These are phyloP conservation scores for Pyronema domesticum DNA, from an alignment of 495 filamentous ascomycete genomes.

Conservation along the genomic window DNA sequence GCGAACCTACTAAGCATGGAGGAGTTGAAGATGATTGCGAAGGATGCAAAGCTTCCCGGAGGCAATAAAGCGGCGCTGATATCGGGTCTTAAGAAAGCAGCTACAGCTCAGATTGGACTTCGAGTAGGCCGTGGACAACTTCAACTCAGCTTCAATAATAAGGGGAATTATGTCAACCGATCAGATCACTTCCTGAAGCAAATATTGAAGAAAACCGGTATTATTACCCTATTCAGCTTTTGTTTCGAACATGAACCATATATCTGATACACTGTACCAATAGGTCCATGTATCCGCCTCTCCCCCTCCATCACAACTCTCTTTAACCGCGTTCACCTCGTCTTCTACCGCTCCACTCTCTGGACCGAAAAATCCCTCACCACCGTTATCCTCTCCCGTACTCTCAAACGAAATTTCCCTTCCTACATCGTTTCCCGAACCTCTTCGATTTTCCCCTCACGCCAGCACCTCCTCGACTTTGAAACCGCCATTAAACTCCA, in stretches of 20 bases:
- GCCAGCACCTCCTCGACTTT: conserved; percentile 63
- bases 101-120: conserved; percentile 12
- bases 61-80: conserved; percentile 64
- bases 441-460: conserved; percentile 68
- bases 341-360: conserved; percentile 90
- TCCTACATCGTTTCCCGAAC: conserved; percentile 80
- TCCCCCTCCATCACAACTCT: conserved; percentile 55
- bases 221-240: background rate
- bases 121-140: conserved; percentile 16
- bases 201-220: conserved; percentile 51
- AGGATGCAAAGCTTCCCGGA: conserved; percentile 70
- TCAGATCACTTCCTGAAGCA: conserved; percentile 50
- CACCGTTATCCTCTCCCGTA: conserved; percentile 83
- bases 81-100: conserved; percentile 29
- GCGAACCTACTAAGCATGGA: conserved; percentile 63
- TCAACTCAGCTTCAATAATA: conserved; percentile 16
- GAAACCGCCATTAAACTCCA: conserved; percentile 74
- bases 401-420: conserved; percentile 71
- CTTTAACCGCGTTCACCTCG: conserved; percentile 85
- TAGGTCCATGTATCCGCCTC: conserved; percentile 69
- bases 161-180: conserved; percentile 20
- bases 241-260: conserved; percentile 6
- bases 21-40: conserved; percentile 70
- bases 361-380: conserved; percentile 96
- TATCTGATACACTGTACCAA: background rate